Conservation (phyloP, 768 basidiomycete species). For the Pluteus cervinus region DNA sequence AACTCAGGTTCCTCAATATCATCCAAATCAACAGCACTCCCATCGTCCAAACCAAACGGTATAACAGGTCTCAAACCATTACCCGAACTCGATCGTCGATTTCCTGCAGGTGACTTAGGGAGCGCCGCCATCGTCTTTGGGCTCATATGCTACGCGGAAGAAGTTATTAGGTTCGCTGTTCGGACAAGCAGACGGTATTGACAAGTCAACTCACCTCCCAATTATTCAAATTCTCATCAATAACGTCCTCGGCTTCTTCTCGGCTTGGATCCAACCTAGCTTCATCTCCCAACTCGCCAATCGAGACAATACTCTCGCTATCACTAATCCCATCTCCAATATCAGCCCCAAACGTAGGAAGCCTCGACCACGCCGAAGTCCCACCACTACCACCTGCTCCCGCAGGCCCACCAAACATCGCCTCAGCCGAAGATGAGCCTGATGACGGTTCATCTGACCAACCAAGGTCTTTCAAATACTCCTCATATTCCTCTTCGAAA, state of each 20-base stretch:
- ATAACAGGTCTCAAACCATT: conserved; percentile 76
- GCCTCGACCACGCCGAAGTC: conserved; percentile 73
- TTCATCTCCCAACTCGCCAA: conserved; percentile 84
- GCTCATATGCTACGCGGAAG: conserved; percentile 95
- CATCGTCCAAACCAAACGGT: conserved; percentile 71
- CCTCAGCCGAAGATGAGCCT: no score
- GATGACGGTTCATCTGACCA: conserved; percentile 57
- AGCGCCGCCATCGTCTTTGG: conserved; percentile 92
- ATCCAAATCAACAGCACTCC: conserved; percentile 63
- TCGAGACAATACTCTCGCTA: conserved; percentile 87
- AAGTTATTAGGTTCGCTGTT: background rate
- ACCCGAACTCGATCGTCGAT: conserved; percentile 79
- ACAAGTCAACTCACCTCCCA: conserved; percentile 72
- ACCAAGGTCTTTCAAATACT: conserved; percentile 85
- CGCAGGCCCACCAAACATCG: conserved; percentile 20
- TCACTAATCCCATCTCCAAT: conserved; percentile 90
- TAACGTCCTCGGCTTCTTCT: conserved; percentile 55
- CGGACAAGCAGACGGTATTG: conserved; percentile 2
- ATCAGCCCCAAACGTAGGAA: conserved; percentile 72
- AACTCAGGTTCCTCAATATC: conserved; percentile 70
- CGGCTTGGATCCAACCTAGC: conserved; percentile 55
- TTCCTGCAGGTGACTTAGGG: conserved; percentile 84
- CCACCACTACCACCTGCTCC: conserved; percentile 20
- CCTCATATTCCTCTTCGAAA: conserved; percentile 96
- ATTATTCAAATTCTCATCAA: conserved; percentile 84